Evolutionary conservation across 257 asterid species (phyloP), one percentile per base, ranked within the genome.

Genomic region (Verbascum thapsus): DNA sequence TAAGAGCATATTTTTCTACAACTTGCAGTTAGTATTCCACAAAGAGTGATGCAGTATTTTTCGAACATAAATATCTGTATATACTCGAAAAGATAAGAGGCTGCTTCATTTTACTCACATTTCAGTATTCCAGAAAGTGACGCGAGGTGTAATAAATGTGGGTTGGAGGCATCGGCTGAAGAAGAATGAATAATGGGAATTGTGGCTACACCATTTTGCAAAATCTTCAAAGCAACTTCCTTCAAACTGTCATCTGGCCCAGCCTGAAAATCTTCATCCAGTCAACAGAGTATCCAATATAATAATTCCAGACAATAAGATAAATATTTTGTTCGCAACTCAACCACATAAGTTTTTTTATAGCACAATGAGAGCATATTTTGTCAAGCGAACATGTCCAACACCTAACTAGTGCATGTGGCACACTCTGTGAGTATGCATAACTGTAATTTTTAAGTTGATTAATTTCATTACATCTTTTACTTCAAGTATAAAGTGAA

Each of bases 81-180:
- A 26, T 10, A 13, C 7, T 45, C 3, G 32, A 57, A 64, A n/a
- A 26, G 22, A 12, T 39, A 7, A 67, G 58, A 16, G 13, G 4
- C 39, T 32, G 51, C 47, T 22, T 19, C 37, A 12, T 37, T 61
- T 40, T 34, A 47, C 80, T 83, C 58, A 89, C 99, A 78, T 81
- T 87, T 88, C 48, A 94, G 78, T 63, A 94, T 76, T 56, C 85
- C 97, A 26, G 96, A 85, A 56, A 94, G 95, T 49, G 97, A 94
- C 80, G 95, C 88, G 53, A 94, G 86, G 74, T 90, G 96, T 59
- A 94, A 76, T 10, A 86, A 81, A 75, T 78, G 95, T 11, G 95
- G 96, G 67, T 83, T 83, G 57, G 83, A 81, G 72, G 85, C 86
- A 71, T 87, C 91, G 42, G 79, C 78, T 11, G 90, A 70, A 54